Evolutionary conservation across 2,329 filamentous ascomycete genomes (phyloP).

Genomic region (Penicillium sp.): DNA sequence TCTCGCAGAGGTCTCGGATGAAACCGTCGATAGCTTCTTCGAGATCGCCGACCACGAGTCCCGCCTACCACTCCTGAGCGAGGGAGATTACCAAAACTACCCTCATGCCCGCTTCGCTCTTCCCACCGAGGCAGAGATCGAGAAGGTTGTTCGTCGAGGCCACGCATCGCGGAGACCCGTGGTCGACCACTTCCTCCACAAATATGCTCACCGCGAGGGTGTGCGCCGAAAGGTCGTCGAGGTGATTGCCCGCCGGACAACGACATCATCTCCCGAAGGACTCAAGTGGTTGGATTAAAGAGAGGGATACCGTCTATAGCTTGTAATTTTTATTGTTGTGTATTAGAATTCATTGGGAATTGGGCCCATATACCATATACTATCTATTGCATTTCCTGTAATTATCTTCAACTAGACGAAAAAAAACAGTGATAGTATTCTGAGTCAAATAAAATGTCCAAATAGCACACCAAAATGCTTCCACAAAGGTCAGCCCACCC

Average conservation of each 20-base stretch:
- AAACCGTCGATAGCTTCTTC: slow-evolving; percentile 70
- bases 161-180: slow-evolving; percentile 57
- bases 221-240: slow-evolving; percentile 67
- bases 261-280: slow-evolving; percentile 41
- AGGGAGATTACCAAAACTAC: slow-evolving; percentile 66
- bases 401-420: not conserved
- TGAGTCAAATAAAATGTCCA: too few relatives aligned
- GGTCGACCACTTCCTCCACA: slow-evolving; percentile 60
- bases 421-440: not conserved
- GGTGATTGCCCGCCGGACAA: slow-evolving; percentile 64
- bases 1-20: slow-evolving; percentile 63
- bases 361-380: slow-evolving; percentile 8
- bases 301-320: slow-evolving; percentile 13
- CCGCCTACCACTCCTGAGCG: slow-evolving; percentile 61
- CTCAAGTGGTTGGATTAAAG: slow-evolving; percentile 28
- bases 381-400: not conserved
- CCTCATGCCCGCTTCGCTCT: slow-evolving; percentile 68
- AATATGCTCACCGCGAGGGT: slow-evolving; percentile 64
- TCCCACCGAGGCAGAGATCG: slow-evolving; percentile 63
- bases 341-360: slow-evolving; percentile 22
- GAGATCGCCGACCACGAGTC: slow-evolving; percentile 44
- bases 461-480: not conserved
- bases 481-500: slow-evolving; percentile 1
- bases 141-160: slow-evolving; percentile 42
- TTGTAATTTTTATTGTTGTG: slow-evolving; percentile 23